A percentile compares a stretch with the other conserved stretches of the same genome.
phyloP scores from a whole-genome alignment of 2,329 filamentous ascomycete genomes.

The Neurospora sp. region DNA sequence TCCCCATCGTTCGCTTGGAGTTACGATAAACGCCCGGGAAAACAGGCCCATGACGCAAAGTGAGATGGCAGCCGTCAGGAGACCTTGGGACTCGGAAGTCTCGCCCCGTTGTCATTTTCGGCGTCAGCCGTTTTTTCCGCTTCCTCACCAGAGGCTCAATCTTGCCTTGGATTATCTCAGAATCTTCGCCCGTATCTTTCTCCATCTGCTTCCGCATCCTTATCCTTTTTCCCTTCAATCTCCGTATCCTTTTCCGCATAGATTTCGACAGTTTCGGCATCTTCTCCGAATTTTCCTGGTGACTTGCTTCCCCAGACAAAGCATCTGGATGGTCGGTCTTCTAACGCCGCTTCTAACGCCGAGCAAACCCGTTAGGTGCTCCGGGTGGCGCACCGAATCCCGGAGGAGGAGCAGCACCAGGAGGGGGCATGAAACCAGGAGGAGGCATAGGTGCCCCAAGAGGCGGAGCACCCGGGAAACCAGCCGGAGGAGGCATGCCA shows the following conservation, averaged over 20 bases:
- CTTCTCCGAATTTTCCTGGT: background rate
- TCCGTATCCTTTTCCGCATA: background rate
- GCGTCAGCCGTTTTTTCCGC: background rate
- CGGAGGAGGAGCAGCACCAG: constrained; percentile 22
- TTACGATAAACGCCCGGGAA: background rate
- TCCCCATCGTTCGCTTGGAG: background rate
- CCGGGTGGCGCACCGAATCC: constrained; percentile 16
- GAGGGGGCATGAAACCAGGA: constrained; percentile 35
- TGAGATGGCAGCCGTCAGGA: background rate
- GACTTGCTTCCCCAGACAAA: background rate
- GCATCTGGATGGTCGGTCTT: background rate
- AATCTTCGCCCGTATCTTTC: background rate
- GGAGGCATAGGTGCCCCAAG: constrained; percentile 22
- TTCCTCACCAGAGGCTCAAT: background rate
- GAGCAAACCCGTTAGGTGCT: constrained; percentile 17
- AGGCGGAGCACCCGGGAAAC: constrained; percentile 21
- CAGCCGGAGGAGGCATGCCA: constrained; percentile 13
- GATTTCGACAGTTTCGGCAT: background rate
- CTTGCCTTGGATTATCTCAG: background rate
- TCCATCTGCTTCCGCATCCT: background rate
- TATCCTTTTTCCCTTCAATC: background rate
- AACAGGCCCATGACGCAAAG: background rate
- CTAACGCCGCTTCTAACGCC: background rate
- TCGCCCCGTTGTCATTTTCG: background rate
- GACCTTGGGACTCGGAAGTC: background rate